Percentiles rank a stretch among this genome's conserved stretches.
These are phyloP conservation scores for Phytophthora hybrid DNA, from an alignment of 352 stramenopile genomes.

Conservation along the genomic window DNA sequence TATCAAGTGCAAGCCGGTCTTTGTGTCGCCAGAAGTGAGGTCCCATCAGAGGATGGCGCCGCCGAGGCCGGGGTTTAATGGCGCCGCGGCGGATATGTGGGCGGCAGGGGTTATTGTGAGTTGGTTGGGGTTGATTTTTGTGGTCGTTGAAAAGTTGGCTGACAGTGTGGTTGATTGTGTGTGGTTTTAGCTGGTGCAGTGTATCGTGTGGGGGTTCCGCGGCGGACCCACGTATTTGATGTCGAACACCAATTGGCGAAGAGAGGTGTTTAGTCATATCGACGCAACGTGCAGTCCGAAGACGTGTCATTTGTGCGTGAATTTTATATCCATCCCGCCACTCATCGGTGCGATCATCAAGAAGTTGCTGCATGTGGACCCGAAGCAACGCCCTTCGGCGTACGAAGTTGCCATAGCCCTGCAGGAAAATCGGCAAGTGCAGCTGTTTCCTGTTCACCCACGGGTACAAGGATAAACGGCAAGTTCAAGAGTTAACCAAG, in stretches of 20 bases:
- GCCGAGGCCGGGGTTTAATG: conserved; percentile 76
- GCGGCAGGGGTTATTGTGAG: conserved; percentile 82
- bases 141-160: background rate
- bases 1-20: conserved; percentile 89
- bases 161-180: conserved; percentile 8
- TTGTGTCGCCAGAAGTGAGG: conserved; percentile 79
- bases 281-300: conserved; percentile 64
- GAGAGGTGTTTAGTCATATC: conserved; percentile 82
- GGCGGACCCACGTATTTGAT: conserved; percentile 72
- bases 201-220: conserved; percentile 81
- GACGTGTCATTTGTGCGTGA: conserved; percentile 74
- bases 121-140: conserved; percentile 21
- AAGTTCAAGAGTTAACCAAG: background rate
- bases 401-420: conserved; percentile 80
- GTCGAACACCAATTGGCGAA: conserved; percentile 68
- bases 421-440: conserved; percentile 66
- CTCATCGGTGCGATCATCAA: conserved; percentile 83
- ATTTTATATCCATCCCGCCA: conserved; percentile 84
- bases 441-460: conserved; percentile 55
- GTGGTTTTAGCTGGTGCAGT: conserved; percentile 71
- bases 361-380: conserved; percentile 77
- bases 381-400: conserved; percentile 66
- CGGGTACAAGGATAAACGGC: conserved; percentile 29
- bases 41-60: conserved; percentile 62
- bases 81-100: conserved; percentile 81